Base-by-base conservation (phyloP, 805 yeast genomes). In the Starmerella khaoyaiensis region DNA sequence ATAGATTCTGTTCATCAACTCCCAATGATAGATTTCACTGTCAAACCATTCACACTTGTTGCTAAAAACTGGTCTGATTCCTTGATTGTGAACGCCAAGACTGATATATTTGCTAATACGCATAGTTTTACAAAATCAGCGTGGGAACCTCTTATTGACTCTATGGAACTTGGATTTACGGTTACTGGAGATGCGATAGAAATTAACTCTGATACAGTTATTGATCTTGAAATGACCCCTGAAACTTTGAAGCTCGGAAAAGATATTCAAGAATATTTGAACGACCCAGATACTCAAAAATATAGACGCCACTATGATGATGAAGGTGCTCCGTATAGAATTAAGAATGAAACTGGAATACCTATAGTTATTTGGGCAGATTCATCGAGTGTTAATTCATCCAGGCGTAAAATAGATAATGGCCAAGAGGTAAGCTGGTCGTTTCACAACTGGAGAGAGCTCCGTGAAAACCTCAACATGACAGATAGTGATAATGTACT, bases 81-180 rank as follows among this genome's bases (percentile, higher is more conserved):
- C 42, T 57, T 86, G 37, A 76, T 74, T 48, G 79, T 82, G 1
- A 74, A 73, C 39, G 65, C 78, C 0, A 69, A 71, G 19, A 57
- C 84, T 24, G 79, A 73, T 42, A 67, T 83, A 0, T 70, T 63
- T 42, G 69, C 79, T 8, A 84, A 82, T 56, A 72, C 82, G 16
- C 86, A 79, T 64, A 84, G 84, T 55, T 86, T 86, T 55, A 72
- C 95, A 0, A 73, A 79, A 44, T 84, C 95, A 3, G 71, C 83
- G 0, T 86, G 98, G 97, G 97, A 90, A 51, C 96, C 98, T 0
- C 62, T 90, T 31, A 56, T 90, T 34, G 98, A 90, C 52, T 77
- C 87, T 0, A 79, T 94, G 80, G 76, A 82, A 5, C 63, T 87
- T 35, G 74, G 82, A 0, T 58, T 81, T 10, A 82, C 79, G 54